Conservation (phyloP, 345 rosid species). For the Kandelia obovata region DNA sequence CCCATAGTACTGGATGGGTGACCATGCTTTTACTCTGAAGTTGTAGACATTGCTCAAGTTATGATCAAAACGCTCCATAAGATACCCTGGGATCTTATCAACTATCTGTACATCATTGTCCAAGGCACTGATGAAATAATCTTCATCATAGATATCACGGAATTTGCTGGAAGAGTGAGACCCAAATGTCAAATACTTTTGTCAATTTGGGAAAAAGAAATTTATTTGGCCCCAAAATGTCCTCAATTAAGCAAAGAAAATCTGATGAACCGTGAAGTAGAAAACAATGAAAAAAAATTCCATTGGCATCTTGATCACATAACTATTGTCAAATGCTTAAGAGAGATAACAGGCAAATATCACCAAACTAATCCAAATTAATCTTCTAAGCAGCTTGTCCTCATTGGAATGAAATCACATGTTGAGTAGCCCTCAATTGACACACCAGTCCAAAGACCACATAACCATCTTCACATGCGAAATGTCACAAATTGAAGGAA, state of each 20-base stretch:
- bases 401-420: neutral
- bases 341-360: neutral
- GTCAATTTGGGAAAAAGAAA: neutral
- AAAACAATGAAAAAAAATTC: neutral
- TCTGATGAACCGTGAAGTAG: neutral
- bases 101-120: constrained; percentile 83
- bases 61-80: constrained; percentile 94
- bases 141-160: constrained; percentile 82
- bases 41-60: constrained; percentile 90
- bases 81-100: constrained; percentile 71
- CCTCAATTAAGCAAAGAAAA: neutral
- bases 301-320: neutral
- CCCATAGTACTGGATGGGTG: constrained; percentile 74
- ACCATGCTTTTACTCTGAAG: constrained; percentile 98
- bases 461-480: no score
- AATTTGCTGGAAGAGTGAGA: constrained; percentile 68
- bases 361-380: neutral
- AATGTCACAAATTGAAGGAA: no score
- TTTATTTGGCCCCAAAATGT: no score
- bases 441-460: neutral
- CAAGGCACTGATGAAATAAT: constrained; percentile 61
- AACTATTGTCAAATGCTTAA: neutral
- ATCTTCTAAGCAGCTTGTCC: neutral
- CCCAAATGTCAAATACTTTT: constrained; percentile 8
- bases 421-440: neutral